phyloP scores from a whole-genome alignment of 2,329 filamentous ascomycete species.

The Verticillium isaacii region DNA sequence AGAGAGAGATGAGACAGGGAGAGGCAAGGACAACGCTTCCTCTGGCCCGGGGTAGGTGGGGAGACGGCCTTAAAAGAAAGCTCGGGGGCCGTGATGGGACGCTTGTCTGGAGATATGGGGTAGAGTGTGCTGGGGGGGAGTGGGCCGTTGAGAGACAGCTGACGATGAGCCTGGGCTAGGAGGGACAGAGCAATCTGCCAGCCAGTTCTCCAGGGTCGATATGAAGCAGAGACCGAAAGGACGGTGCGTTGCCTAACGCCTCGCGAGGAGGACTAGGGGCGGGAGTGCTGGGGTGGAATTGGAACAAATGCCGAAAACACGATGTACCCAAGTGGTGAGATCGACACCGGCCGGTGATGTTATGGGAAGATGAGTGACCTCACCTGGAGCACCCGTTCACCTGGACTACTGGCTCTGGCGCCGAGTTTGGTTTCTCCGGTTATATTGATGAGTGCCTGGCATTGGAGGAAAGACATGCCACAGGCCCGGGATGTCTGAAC shows the following conservation, averaged over 20 bases:
- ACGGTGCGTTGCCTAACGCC: neutral
- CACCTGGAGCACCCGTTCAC: neutral
- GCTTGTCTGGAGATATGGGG: neutral
- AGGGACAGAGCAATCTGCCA: neutral
- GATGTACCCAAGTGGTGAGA: neutral
- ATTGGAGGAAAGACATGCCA: neutral
- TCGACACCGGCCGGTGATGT: neutral
- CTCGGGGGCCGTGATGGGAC: neutral
- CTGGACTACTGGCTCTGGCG: neutral
- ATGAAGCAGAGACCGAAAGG: neutral
- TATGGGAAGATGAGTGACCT: neutral
- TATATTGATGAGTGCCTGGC: neutral
- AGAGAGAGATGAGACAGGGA: neutral
- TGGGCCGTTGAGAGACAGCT: neutral
- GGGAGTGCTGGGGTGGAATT: neutral
- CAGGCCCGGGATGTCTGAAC: neutral
- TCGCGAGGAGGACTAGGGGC: neutral
- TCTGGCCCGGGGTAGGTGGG: constrained; percentile 2
- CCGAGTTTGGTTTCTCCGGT: neutral
- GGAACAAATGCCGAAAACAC: neutral
- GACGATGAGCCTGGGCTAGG: neutral
- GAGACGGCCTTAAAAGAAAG: neutral
- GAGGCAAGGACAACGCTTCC: neutral
- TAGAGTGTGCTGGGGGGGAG: neutral
- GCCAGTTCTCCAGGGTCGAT: neutral